Evolutionary conservation across 495 filamentous ascomycete genomes (phyloP).

Genomic region (Mycothermus thermophilus): DNA sequence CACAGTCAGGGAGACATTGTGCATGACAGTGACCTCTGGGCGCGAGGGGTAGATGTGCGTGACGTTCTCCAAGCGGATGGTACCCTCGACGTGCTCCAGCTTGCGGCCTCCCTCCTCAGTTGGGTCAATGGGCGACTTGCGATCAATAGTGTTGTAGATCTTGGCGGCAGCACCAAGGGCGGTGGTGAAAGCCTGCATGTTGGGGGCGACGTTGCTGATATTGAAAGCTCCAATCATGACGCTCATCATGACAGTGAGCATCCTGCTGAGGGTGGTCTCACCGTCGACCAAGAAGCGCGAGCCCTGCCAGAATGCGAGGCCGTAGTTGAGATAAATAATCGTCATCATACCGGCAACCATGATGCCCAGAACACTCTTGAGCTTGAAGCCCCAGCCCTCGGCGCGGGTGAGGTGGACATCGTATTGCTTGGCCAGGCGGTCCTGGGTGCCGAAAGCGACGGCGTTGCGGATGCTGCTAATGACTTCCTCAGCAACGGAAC

Average conservation of each 20-base stretch:
- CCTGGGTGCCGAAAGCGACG: conserved; percentile 85
- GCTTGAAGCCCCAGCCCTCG: conserved; percentile 62
- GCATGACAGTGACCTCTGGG: conserved; percentile 76
- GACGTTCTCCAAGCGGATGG: conserved; percentile 67
- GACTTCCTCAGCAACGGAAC: conserved; percentile 86
- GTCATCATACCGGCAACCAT: conserved; percentile 77
- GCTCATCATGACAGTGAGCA: conserved; percentile 75
- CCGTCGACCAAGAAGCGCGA: conserved; percentile 60
- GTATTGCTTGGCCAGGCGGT: conserved; percentile 74
- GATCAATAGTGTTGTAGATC: conserved; percentile 86
- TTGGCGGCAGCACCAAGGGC: conserved; percentile 73
- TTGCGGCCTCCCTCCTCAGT: conserved; percentile 53
- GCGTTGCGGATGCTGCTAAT: conserved; percentile 87
- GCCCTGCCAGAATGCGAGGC: conserved; percentile 91
- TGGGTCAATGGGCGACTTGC: conserved; percentile 75
- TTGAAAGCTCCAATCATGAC: conserved; percentile 88
- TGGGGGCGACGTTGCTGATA: conserved; percentile 76
- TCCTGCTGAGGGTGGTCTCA: conserved; percentile 37
- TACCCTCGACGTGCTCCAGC: conserved; percentile 58
- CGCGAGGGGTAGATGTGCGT: conserved; percentile 91
- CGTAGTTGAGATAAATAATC: conserved; percentile 78
- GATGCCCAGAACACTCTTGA: conserved; percentile 50
- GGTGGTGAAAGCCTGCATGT: conserved; percentile 61
- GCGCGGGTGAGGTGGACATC: conserved; percentile 57
- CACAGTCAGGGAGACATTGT: conserved; percentile 62